Conservation (phyloP, 2,329 filamentous ascomycete genomes). For the Aspergillus arachidicola region DNA sequence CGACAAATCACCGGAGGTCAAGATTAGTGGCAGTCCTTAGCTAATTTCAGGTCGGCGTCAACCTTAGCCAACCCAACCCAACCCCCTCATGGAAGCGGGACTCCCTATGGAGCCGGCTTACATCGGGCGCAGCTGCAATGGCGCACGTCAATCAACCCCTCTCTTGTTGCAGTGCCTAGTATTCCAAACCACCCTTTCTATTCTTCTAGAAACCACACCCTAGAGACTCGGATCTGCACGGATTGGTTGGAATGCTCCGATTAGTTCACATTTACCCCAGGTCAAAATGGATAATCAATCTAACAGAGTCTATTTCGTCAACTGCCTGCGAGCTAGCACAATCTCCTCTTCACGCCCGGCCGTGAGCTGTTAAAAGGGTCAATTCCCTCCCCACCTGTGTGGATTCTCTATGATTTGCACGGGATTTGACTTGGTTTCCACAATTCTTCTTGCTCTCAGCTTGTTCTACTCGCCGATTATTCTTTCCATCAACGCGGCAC, state of each 20-base stretch:
- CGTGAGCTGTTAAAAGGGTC: conserved; percentile 20
- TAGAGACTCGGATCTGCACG: conserved; percentile 19
- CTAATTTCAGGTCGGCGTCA: conserved; percentile 17
- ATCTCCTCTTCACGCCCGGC: conserved; percentile 14
- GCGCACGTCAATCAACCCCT: conserved; percentile 22
- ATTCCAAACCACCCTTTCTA: conserved; percentile 17
- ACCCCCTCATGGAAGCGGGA: conserved; percentile 18
- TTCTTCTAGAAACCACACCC: conserved; percentile 22
- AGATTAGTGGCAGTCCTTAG: conserved; percentile 7
- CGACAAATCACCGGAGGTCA: conserved; percentile 18
- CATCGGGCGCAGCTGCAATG: conserved; percentile 16
- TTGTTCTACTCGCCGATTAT: background rate
- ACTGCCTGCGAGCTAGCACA: conserved; percentile 16
- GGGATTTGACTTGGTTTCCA: conserved; percentile 9
- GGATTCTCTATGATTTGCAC: conserved; percentile 13
- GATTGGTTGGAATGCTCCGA: conserved; percentile 15
- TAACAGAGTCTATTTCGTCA: conserved; percentile 20
- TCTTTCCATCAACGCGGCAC: background rate
- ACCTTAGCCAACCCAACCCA: conserved; percentile 13
- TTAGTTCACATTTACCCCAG: conserved; percentile 31
- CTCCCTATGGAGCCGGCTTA: conserved; percentile 18
- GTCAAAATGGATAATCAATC: conserved; percentile 21
- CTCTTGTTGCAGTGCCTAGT: conserved; percentile 13
- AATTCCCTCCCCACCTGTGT: conserved; percentile 13
- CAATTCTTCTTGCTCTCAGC: conserved; percentile 2